These are phyloP conservation scores for Maudiozyma humilis DNA, from an alignment of 1,139 yeast species.

Conservation along the genomic window DNA sequence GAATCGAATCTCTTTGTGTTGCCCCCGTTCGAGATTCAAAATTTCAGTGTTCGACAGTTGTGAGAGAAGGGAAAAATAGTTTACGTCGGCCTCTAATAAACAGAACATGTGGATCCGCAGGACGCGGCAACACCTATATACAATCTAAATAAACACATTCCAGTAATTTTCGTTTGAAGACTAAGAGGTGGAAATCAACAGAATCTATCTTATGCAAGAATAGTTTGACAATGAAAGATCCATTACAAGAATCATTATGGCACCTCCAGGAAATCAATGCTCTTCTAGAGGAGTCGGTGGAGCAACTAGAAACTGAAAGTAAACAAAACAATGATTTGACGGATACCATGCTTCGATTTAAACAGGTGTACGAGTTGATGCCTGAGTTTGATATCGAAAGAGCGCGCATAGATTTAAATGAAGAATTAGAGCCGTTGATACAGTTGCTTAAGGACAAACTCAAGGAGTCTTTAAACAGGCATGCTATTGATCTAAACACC, in stretches of 20 bases:
- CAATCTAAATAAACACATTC: neutral
- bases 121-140: neutral
- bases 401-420: slow-evolving; percentile 32
- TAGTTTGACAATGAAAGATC: too few species aligned
- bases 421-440: slow-evolving; percentile 35
- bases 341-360: slow-evolving; percentile 22
- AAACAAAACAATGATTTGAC: slow-evolving; percentile 20
- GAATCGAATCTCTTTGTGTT: neutral
- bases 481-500: slow-evolving; percentile 31
- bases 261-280: slow-evolving; percentile 19
- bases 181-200: too few species aligned
- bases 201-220: too few species aligned
- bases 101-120: neutral
- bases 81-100: too few species aligned
- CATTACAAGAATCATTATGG: slow-evolving; percentile 19
- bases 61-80: too few species aligned
- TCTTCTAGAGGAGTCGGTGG: slow-evolving; percentile 17
- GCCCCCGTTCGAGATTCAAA: neutral
- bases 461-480: slow-evolving; percentile 33
- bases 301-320: slow-evolving; percentile 13
- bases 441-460: slow-evolving; percentile 31
- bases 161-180: too few species aligned
- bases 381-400: slow-evolving; percentile 35
- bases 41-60: too few species aligned
- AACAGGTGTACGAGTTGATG: slow-evolving; percentile 33